phyloP scores from a whole-genome alignment of 1,284 basidiomycete species.

The Leccinum solheimii region DNA sequence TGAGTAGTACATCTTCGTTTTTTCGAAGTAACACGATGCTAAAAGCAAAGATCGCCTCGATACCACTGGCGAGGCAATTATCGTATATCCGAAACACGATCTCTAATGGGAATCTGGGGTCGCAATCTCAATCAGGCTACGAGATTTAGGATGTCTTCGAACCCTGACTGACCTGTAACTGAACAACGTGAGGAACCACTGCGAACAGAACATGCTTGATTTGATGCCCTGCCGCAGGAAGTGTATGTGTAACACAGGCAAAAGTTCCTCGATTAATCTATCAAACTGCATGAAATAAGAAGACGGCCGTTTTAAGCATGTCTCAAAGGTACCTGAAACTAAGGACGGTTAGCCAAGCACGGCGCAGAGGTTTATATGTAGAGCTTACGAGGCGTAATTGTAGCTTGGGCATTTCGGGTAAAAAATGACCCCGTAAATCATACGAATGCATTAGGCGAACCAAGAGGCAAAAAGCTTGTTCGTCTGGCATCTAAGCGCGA shows the following conservation, averaged over 20 bases:
- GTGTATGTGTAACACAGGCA: conserved; percentile 90
- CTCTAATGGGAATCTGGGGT: conserved; percentile 86
- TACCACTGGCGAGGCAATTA: conserved; percentile 92
- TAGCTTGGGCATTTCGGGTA: conserved; percentile 97
- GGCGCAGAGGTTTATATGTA: not conserved
- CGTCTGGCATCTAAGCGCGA: conserved; percentile 89
- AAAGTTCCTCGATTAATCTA: conserved; percentile 86
- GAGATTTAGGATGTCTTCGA: not conserved
- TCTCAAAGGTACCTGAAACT: conserved; percentile 47
- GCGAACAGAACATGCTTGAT: conserved; percentile 95
- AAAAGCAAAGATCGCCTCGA: conserved; percentile 97
- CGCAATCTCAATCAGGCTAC: conserved; percentile 11
- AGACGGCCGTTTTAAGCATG: not conserved
- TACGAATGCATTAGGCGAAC: conserved; percentile 99
- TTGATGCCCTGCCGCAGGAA: conserved; percentile 92
- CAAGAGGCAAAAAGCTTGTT: conserved; percentile 95
- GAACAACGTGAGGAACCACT: conserved; percentile 98
- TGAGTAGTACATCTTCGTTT: conserved; percentile 80
- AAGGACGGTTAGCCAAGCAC: conserved; percentile 11
- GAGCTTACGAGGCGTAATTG: conserved; percentile 81
- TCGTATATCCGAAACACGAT: conserved; percentile 96
- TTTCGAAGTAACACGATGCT: conserved; percentile 84
- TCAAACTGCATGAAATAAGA: conserved; percentile 69
- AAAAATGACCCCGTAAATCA: conserved; percentile 92
- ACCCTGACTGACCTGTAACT: conserved; percentile 73